Evolutionary conservation across 2,329 filamentous ascomycete genomes (phyloP).

Genomic region (Botryotinia globosa): DNA sequence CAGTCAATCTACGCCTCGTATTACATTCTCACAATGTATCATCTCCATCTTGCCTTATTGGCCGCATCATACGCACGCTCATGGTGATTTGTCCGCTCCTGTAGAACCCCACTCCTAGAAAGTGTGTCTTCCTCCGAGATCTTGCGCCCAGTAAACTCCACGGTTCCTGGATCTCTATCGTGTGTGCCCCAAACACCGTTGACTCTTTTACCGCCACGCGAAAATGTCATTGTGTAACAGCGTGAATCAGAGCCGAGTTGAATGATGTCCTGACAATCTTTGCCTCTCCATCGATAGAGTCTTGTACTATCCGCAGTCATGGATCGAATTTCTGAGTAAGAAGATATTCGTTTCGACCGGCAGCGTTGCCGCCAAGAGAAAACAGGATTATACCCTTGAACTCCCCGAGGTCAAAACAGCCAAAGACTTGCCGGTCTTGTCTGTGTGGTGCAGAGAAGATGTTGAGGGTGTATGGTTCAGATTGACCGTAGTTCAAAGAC

Average conservation of each 20-base stretch:
- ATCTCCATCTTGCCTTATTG: not conserved
- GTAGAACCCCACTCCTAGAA: not conserved
- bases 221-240: not conserved
- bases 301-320: not conserved
- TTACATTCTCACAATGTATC: not conserved
- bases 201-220: not conserved
- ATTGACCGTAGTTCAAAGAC: not conserved
- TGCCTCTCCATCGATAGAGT: conserved; percentile 6
- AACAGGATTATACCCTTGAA: not conserved
- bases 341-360: not conserved
- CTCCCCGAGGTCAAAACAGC: not conserved
- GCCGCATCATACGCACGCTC: not conserved
- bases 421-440: not conserved
- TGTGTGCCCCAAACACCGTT: not conserved
- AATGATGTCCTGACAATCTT: not conserved
- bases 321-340: not conserved
- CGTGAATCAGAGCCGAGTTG: not conserved
- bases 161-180: not conserved
- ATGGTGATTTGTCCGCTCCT: not conserved
- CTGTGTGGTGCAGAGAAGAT: not conserved
- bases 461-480: not conserved
- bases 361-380: not conserved
- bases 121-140: not conserved
- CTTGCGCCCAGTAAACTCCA: not conserved
- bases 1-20: not conserved